A percentile compares a stretch with the other conserved stretches of the same genome.
Conservation (phyloP, 495 filamentous ascomycete genomes). For the Evernia prunastri region DNA sequence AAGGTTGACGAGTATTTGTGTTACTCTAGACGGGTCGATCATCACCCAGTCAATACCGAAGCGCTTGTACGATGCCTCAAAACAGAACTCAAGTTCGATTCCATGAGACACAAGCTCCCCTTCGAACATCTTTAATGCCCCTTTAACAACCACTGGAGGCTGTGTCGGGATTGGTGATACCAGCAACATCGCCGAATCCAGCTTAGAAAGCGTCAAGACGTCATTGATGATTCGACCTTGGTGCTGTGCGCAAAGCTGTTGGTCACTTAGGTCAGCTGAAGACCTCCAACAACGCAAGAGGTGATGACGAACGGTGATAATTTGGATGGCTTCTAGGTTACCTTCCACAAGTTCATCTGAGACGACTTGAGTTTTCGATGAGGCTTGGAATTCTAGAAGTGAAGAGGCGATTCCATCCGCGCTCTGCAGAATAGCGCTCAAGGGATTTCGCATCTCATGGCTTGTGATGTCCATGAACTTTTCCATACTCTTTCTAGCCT, state of each 20-base stretch:
- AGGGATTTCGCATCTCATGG: slow-evolving; percentile 79
- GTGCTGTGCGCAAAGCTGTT: slow-evolving; percentile 57
- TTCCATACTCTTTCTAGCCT: slow-evolving; percentile 60
- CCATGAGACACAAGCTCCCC: slow-evolving; percentile 59
- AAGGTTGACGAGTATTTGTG: slow-evolving; percentile 68
- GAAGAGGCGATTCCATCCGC: slow-evolving; percentile 63
- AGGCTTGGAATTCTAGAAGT: slow-evolving; percentile 38
- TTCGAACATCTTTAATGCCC: slow-evolving; percentile 64
- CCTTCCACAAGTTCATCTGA: not conserved
- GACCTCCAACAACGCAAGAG: not conserved
- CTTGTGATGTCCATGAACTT: slow-evolving; percentile 85
- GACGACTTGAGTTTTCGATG: not conserved
- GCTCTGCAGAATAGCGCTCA: slow-evolving; percentile 73
- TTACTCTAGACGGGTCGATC: slow-evolving; percentile 60
- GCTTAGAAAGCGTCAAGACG: slow-evolving; percentile 68
- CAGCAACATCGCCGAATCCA: slow-evolving; percentile 64
- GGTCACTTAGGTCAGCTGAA: not conserved
- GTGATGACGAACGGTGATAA: not conserved
- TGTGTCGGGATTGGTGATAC: slow-evolving; percentile 62
- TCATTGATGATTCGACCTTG: slow-evolving; percentile 76
- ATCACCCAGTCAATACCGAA: slow-evolving; percentile 57
- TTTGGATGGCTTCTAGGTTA: not conserved
- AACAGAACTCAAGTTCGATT: slow-evolving; percentile 54
- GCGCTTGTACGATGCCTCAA: slow-evolving; percentile 50
- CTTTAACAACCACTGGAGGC: slow-evolving; percentile 58